These are phyloP conservation scores for Secale cereale DNA, from an alignment of 176 grass and related monocot species.

Conservation along the genomic window DNA sequence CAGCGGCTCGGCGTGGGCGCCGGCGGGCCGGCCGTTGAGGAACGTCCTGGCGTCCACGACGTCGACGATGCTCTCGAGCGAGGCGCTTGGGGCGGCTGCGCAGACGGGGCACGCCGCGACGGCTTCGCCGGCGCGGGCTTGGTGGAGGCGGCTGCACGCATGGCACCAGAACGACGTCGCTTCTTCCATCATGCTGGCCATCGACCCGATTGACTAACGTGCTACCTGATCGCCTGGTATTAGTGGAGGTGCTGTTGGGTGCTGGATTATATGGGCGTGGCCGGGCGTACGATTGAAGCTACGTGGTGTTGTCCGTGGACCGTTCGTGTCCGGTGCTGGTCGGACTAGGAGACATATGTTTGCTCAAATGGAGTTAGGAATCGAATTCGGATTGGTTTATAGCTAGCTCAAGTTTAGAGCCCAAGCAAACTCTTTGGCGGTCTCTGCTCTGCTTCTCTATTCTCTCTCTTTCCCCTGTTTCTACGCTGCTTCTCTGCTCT, in stretches of 20 bases:
- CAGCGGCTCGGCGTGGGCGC: not conserved
- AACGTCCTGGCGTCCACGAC: not conserved
- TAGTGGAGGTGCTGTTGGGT: not conserved
- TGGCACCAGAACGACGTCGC: slow-evolving; percentile 1
- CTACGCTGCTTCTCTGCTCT: too few relatives aligned
- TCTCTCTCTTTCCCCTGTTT: too few relatives aligned
- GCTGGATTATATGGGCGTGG: not conserved
- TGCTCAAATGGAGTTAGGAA: not conserved
- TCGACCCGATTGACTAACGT: not conserved
- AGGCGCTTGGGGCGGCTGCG: not conserved
- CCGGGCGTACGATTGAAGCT: not conserved
- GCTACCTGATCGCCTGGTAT: not conserved
- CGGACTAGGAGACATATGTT: not conserved
- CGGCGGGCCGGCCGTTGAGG: not conserved
- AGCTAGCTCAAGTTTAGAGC: too few relatives aligned
- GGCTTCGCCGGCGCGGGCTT: not conserved
- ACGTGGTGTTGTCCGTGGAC: not conserved
- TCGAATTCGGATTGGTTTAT: not conserved
- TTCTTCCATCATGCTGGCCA: too few relatives aligned
- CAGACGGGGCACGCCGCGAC: not conserved
- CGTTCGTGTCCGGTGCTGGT: not conserved
- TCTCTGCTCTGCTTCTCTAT: too few relatives aligned
- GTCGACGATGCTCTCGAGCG: slow-evolving; percentile 17
- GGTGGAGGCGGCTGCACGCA: not conserved
- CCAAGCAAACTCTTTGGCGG: too few relatives aligned